Evolutionary conservation across 345 rosid genomes (phyloP).

Genomic region (Eucalyptus decipiens): DNA sequence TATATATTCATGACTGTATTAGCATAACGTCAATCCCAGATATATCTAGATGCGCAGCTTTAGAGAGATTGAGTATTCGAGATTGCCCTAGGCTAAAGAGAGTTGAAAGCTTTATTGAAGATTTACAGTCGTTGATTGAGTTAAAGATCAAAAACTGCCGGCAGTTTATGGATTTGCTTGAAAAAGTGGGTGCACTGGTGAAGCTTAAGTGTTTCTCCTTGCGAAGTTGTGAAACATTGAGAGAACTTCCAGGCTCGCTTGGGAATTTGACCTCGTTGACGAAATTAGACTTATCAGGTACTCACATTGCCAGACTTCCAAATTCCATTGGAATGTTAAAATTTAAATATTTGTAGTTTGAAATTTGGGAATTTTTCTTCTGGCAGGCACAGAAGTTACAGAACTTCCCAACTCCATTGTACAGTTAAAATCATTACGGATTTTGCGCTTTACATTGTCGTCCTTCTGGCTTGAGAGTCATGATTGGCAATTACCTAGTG

Average conservation of each 20-base stretch:
- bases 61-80: no score
- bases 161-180: fast-evolving
- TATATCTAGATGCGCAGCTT: background rate
- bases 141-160: fast-evolving
- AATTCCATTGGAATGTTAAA: background rate
- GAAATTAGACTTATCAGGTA: no score
- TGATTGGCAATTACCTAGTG: no score
- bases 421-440: no score
- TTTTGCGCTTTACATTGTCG: no score
- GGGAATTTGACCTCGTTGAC: no score
- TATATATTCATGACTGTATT: fast-evolving
- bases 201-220: background rate
- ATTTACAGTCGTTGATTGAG: background rate
- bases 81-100: no score
- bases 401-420: no score
- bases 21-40: background rate
- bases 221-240: fast-evolving
- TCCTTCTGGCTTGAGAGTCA: no score
- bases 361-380: no score
- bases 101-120: background rate
- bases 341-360: no score
- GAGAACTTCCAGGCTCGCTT: background rate
- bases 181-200: background rate
- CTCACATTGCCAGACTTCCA: fast-evolving
- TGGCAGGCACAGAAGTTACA: fast-evolving